Base-by-base conservation (phyloP, 441 rosid genomes). In the Mallotus japonicus region DNA sequence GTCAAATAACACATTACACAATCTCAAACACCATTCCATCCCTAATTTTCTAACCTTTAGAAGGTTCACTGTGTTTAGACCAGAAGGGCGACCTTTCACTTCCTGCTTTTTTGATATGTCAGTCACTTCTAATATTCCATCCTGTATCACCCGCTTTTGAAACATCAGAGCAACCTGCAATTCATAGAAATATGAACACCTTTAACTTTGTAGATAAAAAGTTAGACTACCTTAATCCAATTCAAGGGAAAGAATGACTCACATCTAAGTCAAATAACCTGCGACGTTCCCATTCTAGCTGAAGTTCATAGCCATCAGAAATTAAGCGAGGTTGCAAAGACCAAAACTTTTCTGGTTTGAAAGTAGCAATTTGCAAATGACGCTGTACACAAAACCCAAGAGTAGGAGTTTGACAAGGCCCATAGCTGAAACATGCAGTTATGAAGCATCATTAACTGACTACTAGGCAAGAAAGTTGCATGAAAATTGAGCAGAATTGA, bases 301-400 rank as follows among this genome's bases (percentile, higher is more conserved):
- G 87, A 82, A 94, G 87, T 74, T 92, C 93, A 81, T 89, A 90
- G 70, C 96, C 97, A 84, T 79, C 83, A 65, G 78, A 75, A 44
- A 81, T 70, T 55, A 90, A 62, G 78, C 85, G 77, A 62, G 97
- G 93, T 65, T 73, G 91, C 78, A 92, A 68, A 49, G 85, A 73
- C 98, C 98, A 94, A 87, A 81, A 94, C 66, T 83, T 88, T 83
- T 92, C 98, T 51, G 96, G 88, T 84, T 88, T 92, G 80, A 94
- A 94, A 73, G 95, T 90, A 56, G 86, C 91, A 77, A 94, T 89
- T 80, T 94, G 97, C 83, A 94, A 79, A 85, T 92, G 85, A 8
- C 97, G 90, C 77, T 90, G 97, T 65, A 94, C 99, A 72, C 99
- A 92, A 67, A 92, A 94, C 77, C 99, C 99, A 73, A 94, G 99